phyloP scores from a whole-genome alignment of 192 early-diverging fungal genomes.

The Rhizophagus prolifer region DNA sequence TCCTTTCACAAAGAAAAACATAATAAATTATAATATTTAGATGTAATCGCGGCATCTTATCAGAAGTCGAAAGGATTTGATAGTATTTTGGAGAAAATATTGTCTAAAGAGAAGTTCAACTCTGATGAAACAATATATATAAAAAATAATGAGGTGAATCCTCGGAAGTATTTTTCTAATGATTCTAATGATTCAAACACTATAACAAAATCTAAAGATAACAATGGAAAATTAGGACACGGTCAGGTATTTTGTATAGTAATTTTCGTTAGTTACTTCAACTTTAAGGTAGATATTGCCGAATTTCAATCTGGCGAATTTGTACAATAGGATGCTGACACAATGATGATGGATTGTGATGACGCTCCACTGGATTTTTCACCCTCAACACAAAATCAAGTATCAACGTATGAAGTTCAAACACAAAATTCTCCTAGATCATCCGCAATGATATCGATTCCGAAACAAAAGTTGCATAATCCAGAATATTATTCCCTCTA shows the following conservation, averaged over 20 bases:
- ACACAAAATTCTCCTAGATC: background rate
- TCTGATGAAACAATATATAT: background rate
- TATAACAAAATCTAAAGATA: background rate
- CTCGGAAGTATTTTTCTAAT: background rate
- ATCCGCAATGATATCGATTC: background rate
- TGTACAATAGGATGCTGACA: background rate
- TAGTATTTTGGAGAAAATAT: conserved; percentile 16
- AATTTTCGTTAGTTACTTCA: background rate
- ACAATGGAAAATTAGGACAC: background rate
- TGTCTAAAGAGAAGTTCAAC: background rate
- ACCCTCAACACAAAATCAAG: background rate
- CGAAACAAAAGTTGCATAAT: background rate
- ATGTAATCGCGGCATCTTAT: conserved; percentile 13
- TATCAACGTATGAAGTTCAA: background rate
- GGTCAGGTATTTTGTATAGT: background rate
- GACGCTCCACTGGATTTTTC: background rate
- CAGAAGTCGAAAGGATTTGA: conserved; percentile 13
- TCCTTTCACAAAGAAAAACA: too few species aligned
- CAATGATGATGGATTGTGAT: conserved; percentile 19
- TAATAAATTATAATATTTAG: background rate
- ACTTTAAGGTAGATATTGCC: background rate
- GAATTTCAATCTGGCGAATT: background rate
- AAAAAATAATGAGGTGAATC: background rate
- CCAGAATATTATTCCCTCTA: background rate
- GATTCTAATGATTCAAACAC: background rate